Conservation (phyloP, 352 stramenopile genomes). For the Halophytophthora batemanensis region DNA sequence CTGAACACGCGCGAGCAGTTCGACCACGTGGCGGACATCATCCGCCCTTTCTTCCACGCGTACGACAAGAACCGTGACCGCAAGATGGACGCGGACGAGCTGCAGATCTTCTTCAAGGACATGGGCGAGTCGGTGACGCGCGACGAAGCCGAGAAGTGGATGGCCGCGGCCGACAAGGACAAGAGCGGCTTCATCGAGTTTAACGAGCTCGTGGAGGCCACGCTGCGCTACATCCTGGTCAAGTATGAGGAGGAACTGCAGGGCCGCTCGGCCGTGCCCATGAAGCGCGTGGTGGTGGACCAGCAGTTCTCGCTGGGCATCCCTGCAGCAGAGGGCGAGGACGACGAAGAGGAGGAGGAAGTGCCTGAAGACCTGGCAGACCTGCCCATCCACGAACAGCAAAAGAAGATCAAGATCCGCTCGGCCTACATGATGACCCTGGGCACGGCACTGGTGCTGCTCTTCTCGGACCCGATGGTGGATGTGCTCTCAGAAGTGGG, state of each 20-base stretch:
- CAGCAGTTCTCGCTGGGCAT: conserved; percentile 43
- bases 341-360: conserved; percentile 93
- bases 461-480: conserved; percentile 98
- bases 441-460: conserved; percentile 92
- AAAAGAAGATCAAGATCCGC: conserved; percentile 93
- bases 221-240: conserved; percentile 80
- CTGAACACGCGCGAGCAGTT: conserved; percentile 54
- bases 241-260: conserved; percentile 68
- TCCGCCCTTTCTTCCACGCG: conserved; percentile 90
- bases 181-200: conserved; percentile 91
- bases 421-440: conserved; percentile 93
- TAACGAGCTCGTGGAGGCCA: conserved; percentile 92
- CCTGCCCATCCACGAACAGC: conserved; percentile 94
- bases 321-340: conserved; percentile 54
- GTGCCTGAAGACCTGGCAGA: conserved; percentile 93
- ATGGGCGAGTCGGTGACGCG: conserved; percentile 88
- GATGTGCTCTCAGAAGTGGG: conserved; percentile 96
- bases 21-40: conserved; percentile 87
- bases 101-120: conserved; percentile 93
- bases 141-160: conserved; percentile 81
- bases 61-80: conserved; percentile 93
- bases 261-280: conserved; percentile 46
- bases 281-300: conserved; percentile 45
- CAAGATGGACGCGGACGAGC: conserved; percentile 89
- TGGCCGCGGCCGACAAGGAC: conserved; percentile 90